These are phyloP conservation scores for Colletotrichum tofieldiae DNA, from an alignment of 2,329 filamentous ascomycete genomes.

Conservation along the genomic window DNA sequence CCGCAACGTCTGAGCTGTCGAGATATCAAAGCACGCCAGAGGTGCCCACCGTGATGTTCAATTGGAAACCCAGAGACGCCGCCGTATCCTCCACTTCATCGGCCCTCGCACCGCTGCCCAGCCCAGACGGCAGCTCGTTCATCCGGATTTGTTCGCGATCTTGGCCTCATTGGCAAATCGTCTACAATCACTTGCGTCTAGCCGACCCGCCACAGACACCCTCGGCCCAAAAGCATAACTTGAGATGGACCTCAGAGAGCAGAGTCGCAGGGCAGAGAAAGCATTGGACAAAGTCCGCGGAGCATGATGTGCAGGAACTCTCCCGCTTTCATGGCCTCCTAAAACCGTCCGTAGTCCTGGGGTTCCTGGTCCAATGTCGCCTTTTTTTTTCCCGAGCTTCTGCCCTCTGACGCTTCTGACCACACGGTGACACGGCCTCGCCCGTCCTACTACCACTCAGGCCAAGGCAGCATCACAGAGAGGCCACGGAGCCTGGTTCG, in stretches of 20 bases:
- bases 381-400: background rate
- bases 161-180: background rate
- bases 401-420: background rate
- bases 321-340: background rate
- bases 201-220: background rate
- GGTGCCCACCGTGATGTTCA: background rate
- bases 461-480: background rate
- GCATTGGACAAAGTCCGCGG: slow-evolving; percentile 1
- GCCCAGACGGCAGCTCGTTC: background rate
- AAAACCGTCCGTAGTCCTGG: background rate
- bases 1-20: slow-evolving; percentile 9
- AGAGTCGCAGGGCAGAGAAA: background rate
- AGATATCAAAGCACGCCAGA: slow-evolving; percentile 4
- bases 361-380: slow-evolving; percentile 8
- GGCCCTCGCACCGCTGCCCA: background rate
- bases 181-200: background rate
- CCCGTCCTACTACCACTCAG: background rate
- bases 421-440: slow-evolving; percentile 13
- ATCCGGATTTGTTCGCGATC: background rate
- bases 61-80: slow-evolving; percentile 11
- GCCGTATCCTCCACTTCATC: slow-evolving; percentile 1
- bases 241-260: slow-evolving; percentile 19
- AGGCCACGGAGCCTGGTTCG: background rate
- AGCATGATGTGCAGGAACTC: slow-evolving; percentile 33
- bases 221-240: slow-evolving; percentile 6